Evolutionary conservation across 345 rosid species (phyloP).

Genomic region (Arabidopsis thaliana): TAIR10.1 NC_003076.8:21621001-21621500

Average conservation of each 20-base stretch:
- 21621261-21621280: background rate
- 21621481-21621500: background rate
- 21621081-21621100: too few relatives aligned
- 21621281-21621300: background rate
- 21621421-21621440: slow-evolving; percentile 5
- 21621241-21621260: background rate
- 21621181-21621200: background rate
- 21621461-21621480: background rate
- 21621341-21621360: background rate
- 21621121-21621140: background rate
- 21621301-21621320: background rate
- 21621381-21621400: slow-evolving; percentile 24
- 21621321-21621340: background rate
- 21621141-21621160: background rate
- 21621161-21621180: background rate
- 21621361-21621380: slow-evolving; percentile 21
- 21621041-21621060: too few relatives aligned
- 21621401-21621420: slow-evolving; percentile 7
- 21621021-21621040: too few relatives aligned
- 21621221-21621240: background rate
- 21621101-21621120: background rate
- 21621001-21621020: too few relatives aligned
- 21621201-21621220: background rate
- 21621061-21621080: too few relatives aligned
- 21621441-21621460: slow-evolving; percentile 16